These are phyloP conservation scores for Mesotaenium endlicherianum DNA, from an alignment of 139 green algal species.

Conservation along the genomic window DNA sequence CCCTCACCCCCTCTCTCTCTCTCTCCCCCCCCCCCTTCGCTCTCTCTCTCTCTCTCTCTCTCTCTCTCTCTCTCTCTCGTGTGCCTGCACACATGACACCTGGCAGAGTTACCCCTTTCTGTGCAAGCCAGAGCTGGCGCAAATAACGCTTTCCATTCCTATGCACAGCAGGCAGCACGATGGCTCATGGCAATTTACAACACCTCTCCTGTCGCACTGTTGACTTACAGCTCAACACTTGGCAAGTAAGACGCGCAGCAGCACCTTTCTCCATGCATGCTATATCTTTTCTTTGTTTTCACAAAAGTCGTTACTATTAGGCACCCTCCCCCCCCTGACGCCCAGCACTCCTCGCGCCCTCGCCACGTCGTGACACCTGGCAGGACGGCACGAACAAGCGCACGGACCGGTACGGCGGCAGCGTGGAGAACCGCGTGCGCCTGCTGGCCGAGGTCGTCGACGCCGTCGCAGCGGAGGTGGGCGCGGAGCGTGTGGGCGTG, in stretches of 20 bases:
- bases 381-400: slow-evolving; percentile 40
- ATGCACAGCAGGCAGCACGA: no score
- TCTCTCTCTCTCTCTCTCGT: background rate
- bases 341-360: background rate
- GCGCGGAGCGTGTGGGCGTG: slow-evolving; percentile 65
- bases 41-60: background rate
- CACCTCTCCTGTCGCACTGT: no score
- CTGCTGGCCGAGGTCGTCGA: slow-evolving; percentile 55
- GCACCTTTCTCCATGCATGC: background rate
- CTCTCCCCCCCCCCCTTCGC: background rate
- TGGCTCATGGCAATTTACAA: no score
- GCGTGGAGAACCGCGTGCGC: slow-evolving; percentile 14
- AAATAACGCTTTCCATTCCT: no score
- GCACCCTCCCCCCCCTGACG: background rate
- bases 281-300: background rate
- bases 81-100: background rate
- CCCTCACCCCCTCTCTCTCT: no score
- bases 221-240: no score
- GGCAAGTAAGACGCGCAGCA: no score
- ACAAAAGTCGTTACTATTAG: background rate
- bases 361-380: no score
- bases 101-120: no score
- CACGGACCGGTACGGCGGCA: slow-evolving; percentile 45
- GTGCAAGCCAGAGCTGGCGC: no score
- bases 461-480: slow-evolving; percentile 56